phyloP scores from a whole-genome alignment of 2,329 filamentous ascomycete species.

The Eutypa lata region DNA sequence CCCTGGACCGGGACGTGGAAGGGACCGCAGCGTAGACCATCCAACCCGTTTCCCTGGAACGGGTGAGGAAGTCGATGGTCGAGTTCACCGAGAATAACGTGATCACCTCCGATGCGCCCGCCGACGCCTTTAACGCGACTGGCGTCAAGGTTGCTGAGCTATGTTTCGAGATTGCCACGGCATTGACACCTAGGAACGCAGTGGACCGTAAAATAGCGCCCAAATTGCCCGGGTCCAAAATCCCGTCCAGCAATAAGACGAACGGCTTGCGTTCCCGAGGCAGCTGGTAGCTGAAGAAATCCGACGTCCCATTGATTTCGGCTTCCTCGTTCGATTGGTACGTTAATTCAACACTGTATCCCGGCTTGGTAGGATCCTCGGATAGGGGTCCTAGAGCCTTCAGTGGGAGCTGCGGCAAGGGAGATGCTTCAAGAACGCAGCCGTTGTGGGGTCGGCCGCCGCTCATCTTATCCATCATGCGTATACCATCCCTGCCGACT shows the following conservation, averaged over 20 bases:
- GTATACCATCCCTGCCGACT: constrained; percentile 57
- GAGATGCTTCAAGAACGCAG: constrained; percentile 81
- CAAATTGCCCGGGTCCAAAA: constrained; percentile 84
- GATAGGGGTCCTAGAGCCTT: constrained; percentile 51
- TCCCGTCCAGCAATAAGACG: constrained; percentile 70
- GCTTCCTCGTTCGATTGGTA: constrained; percentile 73
- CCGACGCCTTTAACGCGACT: constrained; percentile 80
- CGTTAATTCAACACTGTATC: constrained; percentile 59
- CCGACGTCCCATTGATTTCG: constrained; percentile 65
- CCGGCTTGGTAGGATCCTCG: constrained; percentile 38
- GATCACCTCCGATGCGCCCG: constrained; percentile 81
- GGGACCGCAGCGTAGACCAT: constrained; percentile 73
- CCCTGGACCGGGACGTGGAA: constrained; percentile 33
- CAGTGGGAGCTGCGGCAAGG: constrained; percentile 70
- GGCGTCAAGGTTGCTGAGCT: constrained; percentile 73
- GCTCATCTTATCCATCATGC: constrained; percentile 79
- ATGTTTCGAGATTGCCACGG: constrained; percentile 71
- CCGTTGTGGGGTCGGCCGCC: constrained; percentile 85
- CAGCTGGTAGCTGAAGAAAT: constrained; percentile 42
- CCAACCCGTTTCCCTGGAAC: constrained; percentile 73
- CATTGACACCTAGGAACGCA: constrained; percentile 86
- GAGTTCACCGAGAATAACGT: constrained; percentile 68
- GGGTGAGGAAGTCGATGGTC: constrained; percentile 65
- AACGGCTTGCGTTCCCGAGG: constrained; percentile 58
- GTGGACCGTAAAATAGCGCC: constrained; percentile 86